Evolutionary conservation across 2,329 filamentous ascomycete genomes (phyloP), one percentile per base, ranked within the genome.

Genomic region (Macroventuria anomochaeta): DNA sequence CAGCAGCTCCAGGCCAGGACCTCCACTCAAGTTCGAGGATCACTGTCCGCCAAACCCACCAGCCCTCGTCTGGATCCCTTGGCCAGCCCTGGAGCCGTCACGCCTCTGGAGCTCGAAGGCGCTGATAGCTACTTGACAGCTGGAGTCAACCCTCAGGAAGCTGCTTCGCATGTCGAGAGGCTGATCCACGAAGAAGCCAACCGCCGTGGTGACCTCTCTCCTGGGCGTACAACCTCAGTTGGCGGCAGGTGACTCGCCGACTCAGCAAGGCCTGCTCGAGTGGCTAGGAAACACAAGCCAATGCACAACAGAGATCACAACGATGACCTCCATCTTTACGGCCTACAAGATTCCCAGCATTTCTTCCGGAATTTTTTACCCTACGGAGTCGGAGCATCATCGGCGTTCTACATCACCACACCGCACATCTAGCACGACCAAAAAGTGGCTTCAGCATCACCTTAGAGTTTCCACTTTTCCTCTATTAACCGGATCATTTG

Each of bases 31-130:
- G 55, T 59, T 29, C 65, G 67, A 32, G 62, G 64, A 23, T 33
- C 58, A 15, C 46, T 55, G 3, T 55, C 50, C 13, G 58, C 62
- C 5, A 79, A 75, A 59, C 80, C 80, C 1, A 73, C 67, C 20
- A 81, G 79, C 64, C 81, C 81, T 26, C 75, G 78, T 32, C 72
- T 83, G 33, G 73, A 73, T 20, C 81, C 81, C 20, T 65, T 81
- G 18, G 79, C 77, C 13, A 82, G 80, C 48, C 81, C 81, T 2
- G 80, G 80, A 32, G 79, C 79, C 6, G 79, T 83, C 32, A 83
- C 81, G 20, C 81, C 80, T n/a, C 65, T 83, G 39, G 78, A 79
- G 58, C 75, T 83, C 26, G 80, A 81, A 63, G 56, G 70, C 2
- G 61, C 63, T 13, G 72, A 76, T n/a, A 68, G 73, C 46, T 82